Percentiles rank a stretch among this genome's conserved stretches.
These are phyloP conservation scores for Heliosperma pusillum DNA, from an alignment of 148 eudicot genomes.

Conservation along the genomic window DNA sequence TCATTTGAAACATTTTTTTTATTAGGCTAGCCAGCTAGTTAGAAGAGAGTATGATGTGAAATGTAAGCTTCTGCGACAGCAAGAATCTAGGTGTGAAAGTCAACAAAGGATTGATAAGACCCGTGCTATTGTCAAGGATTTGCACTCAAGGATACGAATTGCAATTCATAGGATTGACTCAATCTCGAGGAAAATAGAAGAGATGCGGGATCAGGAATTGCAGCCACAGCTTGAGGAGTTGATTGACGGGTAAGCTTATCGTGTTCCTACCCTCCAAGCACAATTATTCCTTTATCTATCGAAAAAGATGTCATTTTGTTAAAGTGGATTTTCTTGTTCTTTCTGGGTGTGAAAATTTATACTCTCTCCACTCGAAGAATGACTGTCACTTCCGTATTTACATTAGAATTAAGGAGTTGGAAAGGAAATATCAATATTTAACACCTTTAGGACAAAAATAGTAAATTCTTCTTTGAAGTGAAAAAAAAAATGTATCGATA, in stretches of 20 bases:
- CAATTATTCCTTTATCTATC: background rate
- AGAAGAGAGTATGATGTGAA: constrained; percentile 67
- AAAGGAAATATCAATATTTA: no score
- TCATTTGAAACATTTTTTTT: constrained; percentile 12
- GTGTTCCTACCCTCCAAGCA: background rate
- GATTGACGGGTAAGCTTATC: constrained; percentile 73
- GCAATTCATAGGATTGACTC: constrained; percentile 85
- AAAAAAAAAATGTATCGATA: no score
- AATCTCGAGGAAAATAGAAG: constrained; percentile 85
- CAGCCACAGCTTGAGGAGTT: constrained; percentile 98
- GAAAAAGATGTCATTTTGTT: background rate
- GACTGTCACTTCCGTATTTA: no score
- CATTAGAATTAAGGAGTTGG: no score
- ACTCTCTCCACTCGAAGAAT: no score
- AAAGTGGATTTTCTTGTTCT: background rate
- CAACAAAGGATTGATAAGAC: constrained; percentile 58
- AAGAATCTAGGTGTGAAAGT: constrained; percentile 67
- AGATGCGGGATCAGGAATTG: constrained; percentile 74
- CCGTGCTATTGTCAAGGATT: constrained; percentile 86
- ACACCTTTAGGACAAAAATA: no score
- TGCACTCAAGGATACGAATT: constrained; percentile 85
- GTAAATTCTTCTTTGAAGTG: no score
- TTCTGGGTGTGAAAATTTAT: background rate
- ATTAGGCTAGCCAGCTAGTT: constrained; percentile 84
- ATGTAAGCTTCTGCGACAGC: constrained; percentile 66